These are phyloP conservation scores for Apiosordaria backusii DNA, from an alignment of 495 filamentous ascomycete genomes.

Conservation along the genomic window DNA sequence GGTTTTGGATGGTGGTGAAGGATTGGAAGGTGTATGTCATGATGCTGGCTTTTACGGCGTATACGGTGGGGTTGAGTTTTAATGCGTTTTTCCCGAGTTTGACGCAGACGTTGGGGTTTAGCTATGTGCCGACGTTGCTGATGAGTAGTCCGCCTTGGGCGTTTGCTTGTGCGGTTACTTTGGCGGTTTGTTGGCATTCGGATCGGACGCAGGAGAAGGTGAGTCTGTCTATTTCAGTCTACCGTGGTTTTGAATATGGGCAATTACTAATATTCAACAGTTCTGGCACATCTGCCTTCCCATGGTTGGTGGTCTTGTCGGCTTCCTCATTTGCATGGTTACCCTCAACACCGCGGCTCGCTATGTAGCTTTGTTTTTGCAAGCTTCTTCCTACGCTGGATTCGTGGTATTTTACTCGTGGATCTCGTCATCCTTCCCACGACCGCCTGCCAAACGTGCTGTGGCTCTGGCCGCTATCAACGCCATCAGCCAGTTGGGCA, in stretches of 20 bases:
- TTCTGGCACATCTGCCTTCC: slow-evolving; percentile 72
- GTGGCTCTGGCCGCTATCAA: slow-evolving; percentile 76
- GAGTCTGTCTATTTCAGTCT: background rate
- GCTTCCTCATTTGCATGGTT: slow-evolving; percentile 68
- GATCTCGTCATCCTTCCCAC: slow-evolving; percentile 70
- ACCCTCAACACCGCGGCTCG: slow-evolving; percentile 63
- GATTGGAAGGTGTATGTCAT: slow-evolving; percentile 64
- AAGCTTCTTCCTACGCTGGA: slow-evolving; percentile 55
- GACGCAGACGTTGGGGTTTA: slow-evolving; percentile 67
- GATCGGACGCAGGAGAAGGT: slow-evolving; percentile 64
- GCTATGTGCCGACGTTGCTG: slow-evolving; percentile 64
- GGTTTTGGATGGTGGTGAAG: slow-evolving; percentile 63
- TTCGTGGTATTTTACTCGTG: slow-evolving; percentile 70
- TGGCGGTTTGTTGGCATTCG: slow-evolving; percentile 70
- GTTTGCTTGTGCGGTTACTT: slow-evolving; percentile 64
- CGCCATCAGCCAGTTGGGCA: slow-evolving; percentile 65
- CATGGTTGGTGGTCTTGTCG: slow-evolving; percentile 61
- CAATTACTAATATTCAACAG: slow-evolving; percentile 25
- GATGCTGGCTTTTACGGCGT: slow-evolving; percentile 43
- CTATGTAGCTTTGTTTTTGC: slow-evolving; percentile 75
- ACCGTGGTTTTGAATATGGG: background rate
- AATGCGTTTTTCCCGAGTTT: slow-evolving; percentile 59
- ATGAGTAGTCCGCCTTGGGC: slow-evolving; percentile 72
- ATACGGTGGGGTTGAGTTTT: slow-evolving; percentile 35
- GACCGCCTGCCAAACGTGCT: slow-evolving; percentile 75